Base-by-base conservation (phyloP, 441 rosid species). In the Arabidopsis lyrata region DNA sequence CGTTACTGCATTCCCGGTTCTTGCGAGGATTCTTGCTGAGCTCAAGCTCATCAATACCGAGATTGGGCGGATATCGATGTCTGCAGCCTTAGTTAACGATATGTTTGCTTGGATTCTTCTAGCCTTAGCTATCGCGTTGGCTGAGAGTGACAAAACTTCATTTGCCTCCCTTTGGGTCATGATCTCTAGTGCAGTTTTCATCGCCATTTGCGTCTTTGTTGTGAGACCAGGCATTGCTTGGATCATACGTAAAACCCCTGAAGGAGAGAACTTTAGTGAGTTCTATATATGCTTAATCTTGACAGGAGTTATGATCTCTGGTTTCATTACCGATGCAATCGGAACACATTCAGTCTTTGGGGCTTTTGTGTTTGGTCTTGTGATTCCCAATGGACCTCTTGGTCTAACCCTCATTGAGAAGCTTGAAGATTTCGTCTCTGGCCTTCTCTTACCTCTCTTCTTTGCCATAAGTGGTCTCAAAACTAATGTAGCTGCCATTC, bases 261-360 rank as follows among this genome's bases (percentile, higher is more conserved):
- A 96, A 72, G 98, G 97, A 34, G 99, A 96, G 79, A 81, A 86
- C 24, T 86, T 81, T 47, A 89, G 91, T 53, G 98, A 96, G 65
- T 87, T 90, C 80, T 77, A 86, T 36, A 81, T 96, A 27, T 93
- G 97, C 45, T 76, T 96, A n/a, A 90, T 96, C 70, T 92, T 96
- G 11, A 96, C 97, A 0, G 99, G 98, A 42, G 97, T 93, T 2
- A 93, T 93, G 97, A 87, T 96, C 76, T 84, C 97, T 0, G 99
- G 97, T 27, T 93, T 96, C 83, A 80, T 91, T 44, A 96, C 99
- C 0, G 99, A 93, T 63, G 87, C 96, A 13, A 86, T 96, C 2
- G 99, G 99, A 65, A 93, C 99, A 50, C 99, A 96, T 79, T 90
- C 96, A 4, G 96, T 93, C 31, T 87, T 93, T 39, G 99, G 99